Evolutionary conservation across 306 rosid genomes (phyloP).

Genomic region (Acacia acuminata): DNA sequence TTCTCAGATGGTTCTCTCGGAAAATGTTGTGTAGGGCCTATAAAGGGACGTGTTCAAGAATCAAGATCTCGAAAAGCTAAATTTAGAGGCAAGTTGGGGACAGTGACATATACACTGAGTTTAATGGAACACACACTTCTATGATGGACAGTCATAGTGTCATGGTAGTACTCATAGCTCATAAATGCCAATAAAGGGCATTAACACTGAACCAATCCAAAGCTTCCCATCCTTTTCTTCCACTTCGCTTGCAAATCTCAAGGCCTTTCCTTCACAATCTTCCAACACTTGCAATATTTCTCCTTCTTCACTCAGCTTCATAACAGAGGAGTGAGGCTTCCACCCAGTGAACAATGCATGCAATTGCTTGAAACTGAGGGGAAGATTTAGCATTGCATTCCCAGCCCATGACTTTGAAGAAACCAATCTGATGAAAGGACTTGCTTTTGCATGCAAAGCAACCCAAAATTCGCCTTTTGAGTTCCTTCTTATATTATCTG

Average conservation of each 20-base stretch:
- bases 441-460: slow-evolving; percentile 74
- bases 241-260: slow-evolving; percentile 79
- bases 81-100: no score
- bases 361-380: slow-evolving; percentile 54
- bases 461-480: slow-evolving; percentile 84
- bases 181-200: slow-evolving; percentile 77
- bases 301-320: slow-evolving; percentile 70
- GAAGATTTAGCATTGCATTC: slow-evolving; percentile 55
- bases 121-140: not conserved
- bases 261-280: slow-evolving; percentile 70
- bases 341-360: slow-evolving; percentile 61
- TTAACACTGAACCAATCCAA: slow-evolving; percentile 83
- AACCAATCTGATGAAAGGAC: slow-evolving; percentile 44
- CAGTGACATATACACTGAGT: no score
- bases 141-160: slow-evolving; percentile 22
- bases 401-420: slow-evolving; percentile 62
- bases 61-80: no score
- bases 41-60: no score
- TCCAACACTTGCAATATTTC: slow-evolving; percentile 67
- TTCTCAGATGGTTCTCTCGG: no score
- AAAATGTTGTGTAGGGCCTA: no score
- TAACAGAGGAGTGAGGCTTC: slow-evolving; percentile 68
- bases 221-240: slow-evolving; percentile 89
- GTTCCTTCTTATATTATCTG: slow-evolving; percentile 79
- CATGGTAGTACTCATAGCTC: not conserved